These are phyloP conservation scores for Raphanus raphanistrum DNA, from an alignment of 345 rosid species.

Conservation along the genomic window DNA sequence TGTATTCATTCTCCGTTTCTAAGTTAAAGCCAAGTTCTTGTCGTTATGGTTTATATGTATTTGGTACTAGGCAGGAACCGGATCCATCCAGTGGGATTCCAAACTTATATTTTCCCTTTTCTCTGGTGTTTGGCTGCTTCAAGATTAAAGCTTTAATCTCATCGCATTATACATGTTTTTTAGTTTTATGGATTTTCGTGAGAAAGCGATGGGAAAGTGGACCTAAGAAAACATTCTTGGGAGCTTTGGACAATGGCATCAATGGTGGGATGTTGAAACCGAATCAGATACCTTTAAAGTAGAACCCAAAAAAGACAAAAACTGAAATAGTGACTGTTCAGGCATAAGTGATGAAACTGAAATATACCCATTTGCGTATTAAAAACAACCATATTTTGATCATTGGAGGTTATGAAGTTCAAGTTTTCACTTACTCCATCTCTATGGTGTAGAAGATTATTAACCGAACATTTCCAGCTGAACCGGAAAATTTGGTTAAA, in stretches of 20 bases:
- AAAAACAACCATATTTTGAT: not conserved
- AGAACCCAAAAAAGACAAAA: slow-evolving; percentile 21
- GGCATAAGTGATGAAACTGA: slow-evolving; percentile 16
- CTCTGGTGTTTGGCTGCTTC: not conserved
- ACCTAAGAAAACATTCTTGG: slow-evolving; percentile 32
- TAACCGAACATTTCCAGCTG: no score
- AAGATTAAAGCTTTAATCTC: not conserved
- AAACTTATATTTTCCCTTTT: not conserved
- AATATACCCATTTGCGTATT: not conserved
- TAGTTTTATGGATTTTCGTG: not conserved
- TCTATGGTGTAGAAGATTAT: not conserved
- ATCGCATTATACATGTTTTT: not conserved
- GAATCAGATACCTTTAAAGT: slow-evolving; percentile 37
- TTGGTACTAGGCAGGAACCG: slow-evolving; percentile 5
- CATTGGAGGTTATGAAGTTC: not conserved
- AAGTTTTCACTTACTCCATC: not conserved
- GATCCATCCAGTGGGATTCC: not conserved
- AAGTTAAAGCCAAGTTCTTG: slow-evolving; percentile 48
- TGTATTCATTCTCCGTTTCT: slow-evolving; percentile 4
- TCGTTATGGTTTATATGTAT: slow-evolving; percentile 6
- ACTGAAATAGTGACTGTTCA: slow-evolving; percentile 21
- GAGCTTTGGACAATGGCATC: slow-evolving; percentile 35
- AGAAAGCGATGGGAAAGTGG: slow-evolving; percentile 38
- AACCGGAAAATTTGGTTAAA: no score
- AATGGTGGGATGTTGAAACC: slow-evolving; percentile 35